Conservation (phyloP, 2,329 filamentous ascomycete genomes). For the Ceratocystis lukuohia region DNA sequence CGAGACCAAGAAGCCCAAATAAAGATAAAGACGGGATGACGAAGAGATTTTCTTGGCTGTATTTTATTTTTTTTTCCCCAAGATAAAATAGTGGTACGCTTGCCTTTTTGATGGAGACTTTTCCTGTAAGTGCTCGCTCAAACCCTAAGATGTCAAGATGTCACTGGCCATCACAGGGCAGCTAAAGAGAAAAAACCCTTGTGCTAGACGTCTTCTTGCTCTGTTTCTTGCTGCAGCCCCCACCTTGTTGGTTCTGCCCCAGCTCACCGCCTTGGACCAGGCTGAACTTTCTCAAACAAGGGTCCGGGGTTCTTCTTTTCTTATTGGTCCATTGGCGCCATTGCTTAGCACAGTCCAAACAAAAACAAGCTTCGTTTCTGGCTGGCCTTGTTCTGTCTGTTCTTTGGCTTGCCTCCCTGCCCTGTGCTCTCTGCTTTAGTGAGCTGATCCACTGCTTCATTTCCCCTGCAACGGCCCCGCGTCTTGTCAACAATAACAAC, state of each 20-base stretch:
- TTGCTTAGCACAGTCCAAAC: too few species aligned
- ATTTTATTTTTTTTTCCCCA: not conserved
- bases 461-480: constrained; percentile 17
- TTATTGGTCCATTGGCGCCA: too few species aligned
- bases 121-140: not conserved
- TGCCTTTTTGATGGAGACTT: not conserved
- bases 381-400: not conserved
- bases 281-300: too few species aligned
- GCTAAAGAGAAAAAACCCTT: not conserved
- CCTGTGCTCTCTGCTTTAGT: not conserved
- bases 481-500: constrained; percentile 11
- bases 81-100: not conserved
- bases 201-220: not conserved
- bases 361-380: too few species aligned
- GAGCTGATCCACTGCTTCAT: not conserved
- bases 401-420: not conserved
- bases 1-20: too few species aligned
- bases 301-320: too few species aligned
- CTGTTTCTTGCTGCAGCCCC: not conserved
- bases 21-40: not conserved
- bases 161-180: not conserved
- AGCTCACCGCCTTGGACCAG: too few species aligned
- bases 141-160: not conserved
- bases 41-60: not conserved
- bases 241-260: not conserved